These are phyloP conservation scores for Fragilariopsis cylindrus DNA, from an alignment of 108 stramenopile species.

Conservation along the genomic window DNA sequence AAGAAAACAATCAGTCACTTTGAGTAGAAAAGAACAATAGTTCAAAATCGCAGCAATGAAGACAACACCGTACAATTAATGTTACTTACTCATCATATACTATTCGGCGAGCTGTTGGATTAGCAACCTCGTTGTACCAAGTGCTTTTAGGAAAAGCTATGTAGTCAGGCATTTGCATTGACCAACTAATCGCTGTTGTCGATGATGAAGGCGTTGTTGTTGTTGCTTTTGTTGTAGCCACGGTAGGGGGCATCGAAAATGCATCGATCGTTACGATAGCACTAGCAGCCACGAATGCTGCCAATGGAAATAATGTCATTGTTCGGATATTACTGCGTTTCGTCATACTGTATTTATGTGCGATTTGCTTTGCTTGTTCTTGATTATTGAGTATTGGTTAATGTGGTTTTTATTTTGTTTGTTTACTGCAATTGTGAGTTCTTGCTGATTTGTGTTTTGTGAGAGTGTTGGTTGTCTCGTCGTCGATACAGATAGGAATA, in stretches of 20 bases:
- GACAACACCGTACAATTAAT: neutral
- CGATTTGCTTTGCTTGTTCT: neutral
- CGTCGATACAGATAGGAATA: no score
- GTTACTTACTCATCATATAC: slow-evolving; percentile 37
- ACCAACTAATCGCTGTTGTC: slow-evolving; percentile 15
- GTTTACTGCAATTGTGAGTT: no score
- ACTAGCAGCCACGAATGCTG: neutral
- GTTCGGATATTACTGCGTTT: neutral
- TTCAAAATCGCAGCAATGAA: neutral
- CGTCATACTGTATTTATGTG: slow-evolving; percentile 9
- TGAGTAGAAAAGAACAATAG: neutral
- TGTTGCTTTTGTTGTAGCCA: neutral
- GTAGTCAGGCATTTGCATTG: slow-evolving; percentile 25
- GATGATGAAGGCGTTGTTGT: slow-evolving; percentile 1
- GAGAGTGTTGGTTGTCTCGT: no score
- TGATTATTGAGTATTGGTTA: no score
- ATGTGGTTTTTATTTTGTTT: no score
- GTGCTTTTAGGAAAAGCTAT: slow-evolving; percentile 30
- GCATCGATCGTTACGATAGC: neutral
- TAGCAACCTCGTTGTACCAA: slow-evolving; percentile 34
- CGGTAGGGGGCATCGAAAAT: neutral
- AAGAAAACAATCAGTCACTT: neutral
- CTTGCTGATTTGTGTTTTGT: no score
- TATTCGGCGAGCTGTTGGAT: slow-evolving; percentile 27
- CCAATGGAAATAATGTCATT: neutral